Conservation (phyloP, 2,329 filamentous ascomycete genomes). For the Diaporthe nobilis region DNA sequence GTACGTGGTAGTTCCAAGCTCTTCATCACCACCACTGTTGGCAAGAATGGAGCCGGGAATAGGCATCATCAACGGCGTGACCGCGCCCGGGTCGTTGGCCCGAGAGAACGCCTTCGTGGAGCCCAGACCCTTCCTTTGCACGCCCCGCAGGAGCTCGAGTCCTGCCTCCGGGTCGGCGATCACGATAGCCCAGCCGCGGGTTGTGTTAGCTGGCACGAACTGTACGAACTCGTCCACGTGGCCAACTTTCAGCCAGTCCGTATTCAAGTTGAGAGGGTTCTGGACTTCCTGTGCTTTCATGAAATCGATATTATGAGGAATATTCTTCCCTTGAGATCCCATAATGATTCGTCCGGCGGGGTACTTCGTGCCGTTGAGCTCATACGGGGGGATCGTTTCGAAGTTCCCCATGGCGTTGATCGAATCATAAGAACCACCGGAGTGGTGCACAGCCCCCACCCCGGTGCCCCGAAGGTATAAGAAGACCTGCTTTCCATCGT, state of each 20-base stretch:
- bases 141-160: neutral
- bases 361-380: neutral
- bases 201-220: neutral
- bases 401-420: neutral
- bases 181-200: neutral
- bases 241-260: neutral
- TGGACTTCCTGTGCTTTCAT: neutral
- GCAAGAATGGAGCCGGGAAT: too few species aligned
- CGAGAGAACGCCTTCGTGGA: neutral
- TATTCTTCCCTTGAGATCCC: neutral
- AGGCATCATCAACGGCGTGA: too few species aligned
- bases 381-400: neutral
- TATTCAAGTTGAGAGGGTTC: neutral
- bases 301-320: neutral
- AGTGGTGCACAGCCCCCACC: neutral
- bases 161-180: neutral
- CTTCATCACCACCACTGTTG: too few species aligned
- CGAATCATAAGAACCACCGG: neutral
- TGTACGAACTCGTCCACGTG: slow-evolving; percentile 1
- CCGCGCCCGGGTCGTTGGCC: neutral
- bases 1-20: neutral
- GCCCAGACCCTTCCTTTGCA: neutral
- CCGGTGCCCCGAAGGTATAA: neutral
- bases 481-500: neutral
- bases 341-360: neutral